Conservation (phyloP, 176 grass and related monocot species). For the Calamus simplicifolius region DNA sequence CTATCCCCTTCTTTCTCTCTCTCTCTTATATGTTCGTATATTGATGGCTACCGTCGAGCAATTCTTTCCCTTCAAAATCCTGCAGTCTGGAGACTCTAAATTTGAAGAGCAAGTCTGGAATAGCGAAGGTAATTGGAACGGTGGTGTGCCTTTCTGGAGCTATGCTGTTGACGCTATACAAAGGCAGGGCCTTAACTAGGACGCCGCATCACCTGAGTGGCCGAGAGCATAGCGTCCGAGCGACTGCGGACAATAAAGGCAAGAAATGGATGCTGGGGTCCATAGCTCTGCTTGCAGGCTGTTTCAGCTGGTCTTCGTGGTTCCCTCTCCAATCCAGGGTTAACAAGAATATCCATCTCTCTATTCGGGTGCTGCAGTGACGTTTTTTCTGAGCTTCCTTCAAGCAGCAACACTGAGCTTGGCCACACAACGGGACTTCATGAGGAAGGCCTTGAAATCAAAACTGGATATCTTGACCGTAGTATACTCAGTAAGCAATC, state of each 20-base stretch:
- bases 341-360: conserved; percentile 40
- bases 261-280: conserved; percentile 46
- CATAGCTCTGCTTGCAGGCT: conserved; percentile 36
- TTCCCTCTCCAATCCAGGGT: conserved; percentile 56
- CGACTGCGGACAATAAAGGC: not conserved
- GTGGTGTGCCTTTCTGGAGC: conserved; percentile 55
- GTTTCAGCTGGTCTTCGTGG: conserved; percentile 15
- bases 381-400: conserved; percentile 56
- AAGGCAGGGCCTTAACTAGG: conserved; percentile 37
- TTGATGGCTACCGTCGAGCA: too few species aligned
- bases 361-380: conserved; percentile 36
- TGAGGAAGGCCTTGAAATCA: conserved; percentile 16
- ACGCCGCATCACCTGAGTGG: not conserved
- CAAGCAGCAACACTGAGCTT: conserved; percentile 35
- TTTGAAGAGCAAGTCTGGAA: conserved; percentile 35
- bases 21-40: too few species aligned
- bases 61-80: too few species aligned
- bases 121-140: conserved; percentile 37
- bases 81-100: conserved; percentile 68
- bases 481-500: conserved; percentile 43
- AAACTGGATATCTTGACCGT: conserved; percentile 46
- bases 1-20: too few species aligned
- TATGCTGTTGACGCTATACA: conserved; percentile 52
- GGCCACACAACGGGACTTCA: conserved; percentile 21
- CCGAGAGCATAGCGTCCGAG: not conserved